phyloP scores from a whole-genome alignment of 1,284 basidiomycete genomes.

The Sporisorium sorghi region DNA sequence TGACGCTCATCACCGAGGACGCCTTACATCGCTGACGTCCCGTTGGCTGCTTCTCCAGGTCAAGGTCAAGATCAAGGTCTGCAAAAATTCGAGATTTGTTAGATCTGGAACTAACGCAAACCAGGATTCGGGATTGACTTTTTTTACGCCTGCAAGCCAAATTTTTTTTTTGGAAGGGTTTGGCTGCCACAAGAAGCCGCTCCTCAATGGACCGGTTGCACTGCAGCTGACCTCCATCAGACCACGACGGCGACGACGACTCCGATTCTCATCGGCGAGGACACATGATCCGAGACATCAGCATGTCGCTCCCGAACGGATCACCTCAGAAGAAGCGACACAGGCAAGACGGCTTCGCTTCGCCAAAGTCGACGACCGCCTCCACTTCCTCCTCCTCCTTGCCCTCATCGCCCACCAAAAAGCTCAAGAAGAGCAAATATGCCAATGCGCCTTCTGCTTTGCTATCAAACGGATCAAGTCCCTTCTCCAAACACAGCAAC shows the following conservation, averaged over 20 bases:
- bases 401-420: conserved; percentile 26
- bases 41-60: too few relatives aligned
- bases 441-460: conserved; percentile 37
- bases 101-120: not conserved
- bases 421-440: conserved; percentile 50
- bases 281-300: not conserved
- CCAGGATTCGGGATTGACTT: conserved; percentile 2
- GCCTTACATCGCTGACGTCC: too few relatives aligned
- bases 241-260: too few relatives aligned
- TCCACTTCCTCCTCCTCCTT: conserved; percentile 29
- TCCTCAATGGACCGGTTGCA: not conserved
- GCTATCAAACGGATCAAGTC: conserved; percentile 3
- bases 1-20: conserved; percentile 2
- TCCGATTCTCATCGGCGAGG: not conserved
- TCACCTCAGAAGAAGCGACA: conserved; percentile 29
- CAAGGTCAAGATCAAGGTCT: not conserved
- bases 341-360: conserved; percentile 6
- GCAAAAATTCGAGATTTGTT: not conserved
- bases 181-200: too few relatives aligned
- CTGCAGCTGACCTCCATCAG: not conserved
- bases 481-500: conserved; percentile 10
- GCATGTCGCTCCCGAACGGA: conserved; percentile 10
- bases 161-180: conserved; percentile 27
- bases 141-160: conserved; percentile 1
- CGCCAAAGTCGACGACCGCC: conserved; percentile 23